Evolutionary conservation across 2,329 filamentous ascomycete genomes (phyloP).

Genomic region (Botrytis pseudocinerea): DNA sequence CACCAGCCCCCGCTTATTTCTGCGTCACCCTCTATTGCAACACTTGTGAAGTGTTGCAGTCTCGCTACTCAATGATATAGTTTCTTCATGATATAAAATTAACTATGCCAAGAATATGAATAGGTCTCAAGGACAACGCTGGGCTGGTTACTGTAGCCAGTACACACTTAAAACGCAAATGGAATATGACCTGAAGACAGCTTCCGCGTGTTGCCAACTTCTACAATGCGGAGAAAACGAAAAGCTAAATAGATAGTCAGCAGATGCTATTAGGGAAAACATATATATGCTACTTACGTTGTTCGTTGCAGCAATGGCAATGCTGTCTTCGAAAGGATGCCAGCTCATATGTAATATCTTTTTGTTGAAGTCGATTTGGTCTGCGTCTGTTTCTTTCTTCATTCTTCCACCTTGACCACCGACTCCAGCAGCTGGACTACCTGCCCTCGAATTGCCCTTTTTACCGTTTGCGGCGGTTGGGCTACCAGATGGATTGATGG

Average conservation of each 20-base stretch:
- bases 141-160: constrained; percentile 34
- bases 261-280: constrained; percentile 22
- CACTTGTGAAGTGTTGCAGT: constrained; percentile 29
- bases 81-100: constrained; percentile 34
- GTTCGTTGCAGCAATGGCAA: constrained; percentile 98
- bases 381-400: constrained; percentile 98
- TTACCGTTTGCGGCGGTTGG: constrained; percentile 72
- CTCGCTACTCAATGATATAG: constrained; percentile 32
- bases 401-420: constrained; percentile 84
- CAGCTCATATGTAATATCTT: constrained; percentile 99
- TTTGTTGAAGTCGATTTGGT: constrained; percentile 99
- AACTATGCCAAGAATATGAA: constrained; percentile 32
- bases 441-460: constrained; percentile 85
- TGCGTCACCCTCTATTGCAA: constrained; percentile 24
- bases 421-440: constrained; percentile 75
- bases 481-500: constrained; percentile 82
- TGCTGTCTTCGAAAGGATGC: constrained; percentile 99
- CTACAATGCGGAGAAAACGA: constrained; percentile 77
- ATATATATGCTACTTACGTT: constrained; percentile 67
- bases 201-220: constrained; percentile 35
- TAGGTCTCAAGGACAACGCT: constrained; percentile 32
- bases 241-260: constrained; percentile 53
- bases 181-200: constrained; percentile 38
- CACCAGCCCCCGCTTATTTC: constrained; percentile 30
- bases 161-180: constrained; percentile 40